Conservation (phyloP, 208 protist genomes). For the Jaenimonas drosophilae region DNA sequence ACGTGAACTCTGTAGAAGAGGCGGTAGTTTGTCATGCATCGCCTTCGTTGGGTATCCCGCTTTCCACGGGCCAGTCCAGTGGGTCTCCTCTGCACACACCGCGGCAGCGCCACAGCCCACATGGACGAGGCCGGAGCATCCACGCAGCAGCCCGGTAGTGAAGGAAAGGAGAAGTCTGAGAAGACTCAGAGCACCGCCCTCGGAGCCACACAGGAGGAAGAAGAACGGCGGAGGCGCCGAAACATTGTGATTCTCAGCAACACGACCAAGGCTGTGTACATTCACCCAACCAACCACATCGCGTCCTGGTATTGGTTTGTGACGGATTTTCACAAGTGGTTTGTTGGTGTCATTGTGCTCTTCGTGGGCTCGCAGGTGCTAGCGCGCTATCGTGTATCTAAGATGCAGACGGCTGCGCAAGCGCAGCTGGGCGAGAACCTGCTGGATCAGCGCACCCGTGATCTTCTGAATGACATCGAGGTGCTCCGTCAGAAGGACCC, state of each 20-base stretch:
- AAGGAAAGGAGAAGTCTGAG: slow-evolving; percentile 2
- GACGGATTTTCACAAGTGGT: slow-evolving; percentile 84
- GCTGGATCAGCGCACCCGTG: slow-evolving; percentile 74
- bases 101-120: no score
- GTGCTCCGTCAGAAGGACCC: slow-evolving; percentile 78
- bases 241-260: slow-evolving; percentile 79
- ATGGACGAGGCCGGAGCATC: background rate
- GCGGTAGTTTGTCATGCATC: no score
- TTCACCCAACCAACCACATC: slow-evolving; percentile 80
- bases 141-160: no score
- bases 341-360: slow-evolving; percentile 55
- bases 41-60: no score
- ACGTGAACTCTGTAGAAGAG: no score
- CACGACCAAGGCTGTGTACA: slow-evolving; percentile 81
- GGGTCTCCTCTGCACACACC: no score
- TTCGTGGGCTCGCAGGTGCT: slow-evolving; percentile 78
- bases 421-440: slow-evolving; percentile 82
- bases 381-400: slow-evolving; percentile 64
- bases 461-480: slow-evolving; percentile 76
- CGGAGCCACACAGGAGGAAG: slow-evolving; percentile 11
- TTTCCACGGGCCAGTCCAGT: no score
- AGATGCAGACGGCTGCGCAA: slow-evolving; percentile 64
- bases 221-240: slow-evolving; percentile 31
- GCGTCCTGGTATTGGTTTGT: slow-evolving; percentile 86
- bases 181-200: slow-evolving; percentile 18